Base-by-base conservation (phyloP, 2,329 filamentous ascomycete species). In the Neodidymelliopsis sp. region DNA sequence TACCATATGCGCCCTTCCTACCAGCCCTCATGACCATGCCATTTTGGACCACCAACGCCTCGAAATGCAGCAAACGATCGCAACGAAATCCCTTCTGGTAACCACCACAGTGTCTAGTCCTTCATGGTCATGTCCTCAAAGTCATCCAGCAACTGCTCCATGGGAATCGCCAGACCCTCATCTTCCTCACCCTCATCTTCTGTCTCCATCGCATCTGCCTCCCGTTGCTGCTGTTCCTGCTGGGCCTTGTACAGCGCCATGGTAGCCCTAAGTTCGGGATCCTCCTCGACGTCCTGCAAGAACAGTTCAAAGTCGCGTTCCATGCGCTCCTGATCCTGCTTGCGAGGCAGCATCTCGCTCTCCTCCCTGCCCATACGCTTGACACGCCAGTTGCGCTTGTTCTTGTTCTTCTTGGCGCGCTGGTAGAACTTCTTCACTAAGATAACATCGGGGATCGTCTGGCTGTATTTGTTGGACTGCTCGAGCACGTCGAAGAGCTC, bases 231-330 rank as follows among this genome's bases (percentile, higher is more conserved):
- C 67, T 84, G 81, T 62, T 77, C 76, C 65, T 79, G 73, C 78
- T 81, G 75, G 25, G 75, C 75, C 70, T 93, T 96, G 78, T 96
- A 99, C 64, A 99, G 73, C 34, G 90, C 89, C 69, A 99, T 78
- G 1, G 91, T 91, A 31, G 86, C 83, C 45, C 94, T 82, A 60
- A 97, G 80, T 67, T 99, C 94, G 41, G 89, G 83, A 71, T 99
- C 94, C 71, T 97, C 92, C 75, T 99, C 95, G 9, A 99, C 90
- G 73, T 99, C 94, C 34, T 89, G 87, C 79, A 99, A 78, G 84
- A 99, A 99, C 84, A 92, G 85, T 78, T 99, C 94, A 76, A 96
- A 99, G 75, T 99, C 94, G 59, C 87, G 84, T 70, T 97, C 92
- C 79, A 96, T 85, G 56, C 86, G 85, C 51, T 92, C 90, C 69